phyloP scores from a whole-genome alignment of 169 alveolate species.

The Plasmodium billcollinsi region DNA sequence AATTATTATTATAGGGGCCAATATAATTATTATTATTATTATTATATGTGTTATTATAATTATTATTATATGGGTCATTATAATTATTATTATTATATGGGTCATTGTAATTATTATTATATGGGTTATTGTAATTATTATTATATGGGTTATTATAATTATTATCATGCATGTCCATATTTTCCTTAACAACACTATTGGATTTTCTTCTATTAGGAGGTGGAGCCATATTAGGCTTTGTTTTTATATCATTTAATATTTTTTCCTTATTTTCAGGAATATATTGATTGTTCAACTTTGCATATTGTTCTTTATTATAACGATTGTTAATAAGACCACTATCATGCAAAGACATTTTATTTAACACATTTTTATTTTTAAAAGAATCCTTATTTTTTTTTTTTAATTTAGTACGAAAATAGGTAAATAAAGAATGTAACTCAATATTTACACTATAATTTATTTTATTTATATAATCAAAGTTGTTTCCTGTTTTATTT shows the following conservation, averaged over 20 bases:
- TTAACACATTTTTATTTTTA: conserved; percentile 16
- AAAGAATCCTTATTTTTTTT: conserved; percentile 36
- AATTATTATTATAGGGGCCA: neutral
- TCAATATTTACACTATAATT: conserved; percentile 28
- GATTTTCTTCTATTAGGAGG: neutral
- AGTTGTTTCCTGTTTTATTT: conserved; percentile 3
- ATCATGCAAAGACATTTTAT: conserved; percentile 13
- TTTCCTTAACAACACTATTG: no score
- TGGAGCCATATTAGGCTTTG: conserved; percentile 36
- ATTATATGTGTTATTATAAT: neutral
- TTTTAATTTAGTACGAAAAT: conserved; percentile 55
- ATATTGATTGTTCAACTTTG: conserved; percentile 19
- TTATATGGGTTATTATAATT: neutral
- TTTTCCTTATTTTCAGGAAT: conserved; percentile 52
- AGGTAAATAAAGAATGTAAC: conserved; percentile 49
- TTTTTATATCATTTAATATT: conserved; percentile 22
- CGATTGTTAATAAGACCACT: conserved; percentile 1
- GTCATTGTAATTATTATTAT: neutral
- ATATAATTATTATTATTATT: neutral
- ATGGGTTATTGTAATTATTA: neutral
- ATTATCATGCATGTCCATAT: no score
- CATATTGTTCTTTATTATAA: conserved; percentile 2
- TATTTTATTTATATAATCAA: conserved; percentile 14
- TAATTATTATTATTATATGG: neutral
- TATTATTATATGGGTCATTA: no score